phyloP scores from a whole-genome alignment of 768 basidiomycete genomes.

The Brasilioporus rufonigricans region DNA sequence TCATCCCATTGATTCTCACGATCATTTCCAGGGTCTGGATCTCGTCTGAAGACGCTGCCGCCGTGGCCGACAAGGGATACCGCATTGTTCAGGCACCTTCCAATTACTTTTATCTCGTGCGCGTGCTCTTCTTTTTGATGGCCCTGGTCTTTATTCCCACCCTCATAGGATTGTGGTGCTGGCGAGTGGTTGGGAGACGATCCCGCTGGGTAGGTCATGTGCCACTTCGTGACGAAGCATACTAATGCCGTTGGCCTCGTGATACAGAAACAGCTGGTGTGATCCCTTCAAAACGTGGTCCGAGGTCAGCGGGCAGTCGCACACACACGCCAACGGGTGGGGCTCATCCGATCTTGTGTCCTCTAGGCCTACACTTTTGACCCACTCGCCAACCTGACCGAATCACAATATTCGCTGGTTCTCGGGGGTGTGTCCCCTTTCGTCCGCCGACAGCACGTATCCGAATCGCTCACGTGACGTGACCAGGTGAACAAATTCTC shows the following conservation, averaged over 20 bases:
- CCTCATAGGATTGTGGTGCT: conserved; percentile 42
- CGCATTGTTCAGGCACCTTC: conserved; percentile 47
- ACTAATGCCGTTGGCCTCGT: background rate
- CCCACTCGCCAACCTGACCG: too few species aligned
- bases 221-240: background rate
- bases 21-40: conserved; percentile 42
- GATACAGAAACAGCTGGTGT: conserved; percentile 43
- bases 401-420: too few species aligned
- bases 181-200: conserved; percentile 44
- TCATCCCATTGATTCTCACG: background rate
- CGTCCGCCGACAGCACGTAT: too few species aligned
- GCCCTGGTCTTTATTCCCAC: background rate
- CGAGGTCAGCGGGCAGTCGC: conserved; percentile 29
- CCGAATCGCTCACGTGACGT: background rate
- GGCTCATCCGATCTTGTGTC: conserved; percentile 3
- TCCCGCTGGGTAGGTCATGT: conserved; percentile 29
- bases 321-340: background rate
- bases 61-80: conserved; percentile 40
- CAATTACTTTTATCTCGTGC: conserved; percentile 53
- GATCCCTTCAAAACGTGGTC: conserved; percentile 55
- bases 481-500: conserved; percentile 37
- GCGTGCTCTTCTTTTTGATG: background rate
- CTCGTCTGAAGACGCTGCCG: conserved; percentile 38
- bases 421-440: conserved; percentile 21
- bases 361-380: conserved; percentile 47